phyloP scores from a whole-genome alignment of 352 stramenopile species.

The Phytophthora melonis region DNA sequence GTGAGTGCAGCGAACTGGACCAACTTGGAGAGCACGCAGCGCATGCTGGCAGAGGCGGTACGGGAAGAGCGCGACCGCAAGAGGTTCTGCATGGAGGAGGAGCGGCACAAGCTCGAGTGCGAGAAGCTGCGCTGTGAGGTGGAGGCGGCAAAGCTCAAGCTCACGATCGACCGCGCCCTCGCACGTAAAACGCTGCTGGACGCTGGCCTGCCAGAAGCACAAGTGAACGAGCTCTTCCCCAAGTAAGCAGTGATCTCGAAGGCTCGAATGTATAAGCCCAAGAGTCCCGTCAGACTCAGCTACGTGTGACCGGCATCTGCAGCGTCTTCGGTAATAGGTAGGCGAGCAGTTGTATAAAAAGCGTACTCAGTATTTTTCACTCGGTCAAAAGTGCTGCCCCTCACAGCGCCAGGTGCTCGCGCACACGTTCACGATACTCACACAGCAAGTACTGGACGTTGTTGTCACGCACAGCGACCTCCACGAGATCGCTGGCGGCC shows the following conservation, averaged over 20 bases:
- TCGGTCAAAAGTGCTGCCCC: background rate
- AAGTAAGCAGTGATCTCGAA: constrained; percentile 6
- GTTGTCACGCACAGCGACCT: constrained; percentile 68
- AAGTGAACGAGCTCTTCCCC: constrained; percentile 51
- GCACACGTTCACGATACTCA: constrained; percentile 69
- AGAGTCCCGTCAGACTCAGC: background rate
- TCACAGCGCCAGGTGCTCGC: constrained; percentile 24
- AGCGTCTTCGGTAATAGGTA: background rate
- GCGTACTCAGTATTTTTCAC: constrained; percentile 22
- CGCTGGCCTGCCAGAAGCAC: constrained; percentile 47
- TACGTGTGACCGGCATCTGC: background rate
- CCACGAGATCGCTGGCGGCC: constrained; percentile 53
- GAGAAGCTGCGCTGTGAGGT: constrained; percentile 73
- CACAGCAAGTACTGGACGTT: constrained; percentile 63
- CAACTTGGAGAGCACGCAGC: constrained; percentile 61
- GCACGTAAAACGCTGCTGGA: constrained; percentile 63
- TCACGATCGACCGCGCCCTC: constrained; percentile 61
- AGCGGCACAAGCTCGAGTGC: constrained; percentile 68
- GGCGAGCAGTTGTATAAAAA: constrained; percentile 27
- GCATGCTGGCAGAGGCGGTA: constrained; percentile 57
- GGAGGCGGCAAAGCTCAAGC: constrained; percentile 56
- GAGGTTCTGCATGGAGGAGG: constrained; percentile 67
- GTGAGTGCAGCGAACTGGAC: constrained; percentile 25
- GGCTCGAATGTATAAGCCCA: background rate
- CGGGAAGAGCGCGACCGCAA: constrained; percentile 78